A percentile compares a stretch with the other conserved stretches of the same genome.
Evolutionary conservation across 345 rosid species (phyloP).

Genomic region (Erodium maritimum): DNA sequence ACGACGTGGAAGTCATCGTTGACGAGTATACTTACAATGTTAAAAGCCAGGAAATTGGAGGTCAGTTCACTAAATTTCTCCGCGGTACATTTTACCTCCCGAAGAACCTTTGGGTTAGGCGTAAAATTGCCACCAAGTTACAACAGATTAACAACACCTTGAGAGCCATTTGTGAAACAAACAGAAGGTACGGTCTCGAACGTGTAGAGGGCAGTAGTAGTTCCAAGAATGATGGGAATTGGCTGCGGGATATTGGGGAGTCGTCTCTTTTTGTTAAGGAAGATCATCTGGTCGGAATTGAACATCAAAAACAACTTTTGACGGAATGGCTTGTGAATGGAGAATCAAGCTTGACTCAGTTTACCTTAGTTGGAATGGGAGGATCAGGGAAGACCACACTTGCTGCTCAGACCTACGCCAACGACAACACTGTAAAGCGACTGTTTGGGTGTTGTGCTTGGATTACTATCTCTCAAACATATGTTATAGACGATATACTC

Average conservation of each 20-base stretch:
- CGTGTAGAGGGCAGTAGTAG: no score
- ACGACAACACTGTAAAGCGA: slow-evolving; percentile 11
- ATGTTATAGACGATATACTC: slow-evolving; percentile 24
- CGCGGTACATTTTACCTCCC: not conserved
- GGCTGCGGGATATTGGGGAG: not conserved
- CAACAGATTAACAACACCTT: not conserved
- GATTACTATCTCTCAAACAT: slow-evolving; percentile 26
- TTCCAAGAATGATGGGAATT: not conserved
- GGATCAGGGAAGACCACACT: no score
- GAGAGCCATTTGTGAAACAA: slow-evolving; percentile 2
- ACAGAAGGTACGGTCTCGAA: not conserved
- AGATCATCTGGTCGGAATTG: slow-evolving; percentile 9
- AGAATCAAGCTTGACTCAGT: slow-evolving; percentile 12
- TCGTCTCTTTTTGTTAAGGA: slow-evolving; percentile 4
- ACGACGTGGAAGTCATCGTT: slow-evolving; percentile 10
- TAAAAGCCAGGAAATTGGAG: not conserved
- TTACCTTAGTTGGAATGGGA: slow-evolving; percentile 20
- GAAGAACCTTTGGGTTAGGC: slow-evolving; percentile 3
- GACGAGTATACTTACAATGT: no score
- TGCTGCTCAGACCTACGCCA: no score
- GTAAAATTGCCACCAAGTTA: slow-evolving; percentile 9
- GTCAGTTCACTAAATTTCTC: no score
- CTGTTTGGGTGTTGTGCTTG: slow-evolving; percentile 26
- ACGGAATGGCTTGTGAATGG: slow-evolving; percentile 14
- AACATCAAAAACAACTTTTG: not conserved